phyloP scores from a whole-genome alignment of 2,329 filamentous ascomycete genomes.

The Penicillium sp. region DNA sequence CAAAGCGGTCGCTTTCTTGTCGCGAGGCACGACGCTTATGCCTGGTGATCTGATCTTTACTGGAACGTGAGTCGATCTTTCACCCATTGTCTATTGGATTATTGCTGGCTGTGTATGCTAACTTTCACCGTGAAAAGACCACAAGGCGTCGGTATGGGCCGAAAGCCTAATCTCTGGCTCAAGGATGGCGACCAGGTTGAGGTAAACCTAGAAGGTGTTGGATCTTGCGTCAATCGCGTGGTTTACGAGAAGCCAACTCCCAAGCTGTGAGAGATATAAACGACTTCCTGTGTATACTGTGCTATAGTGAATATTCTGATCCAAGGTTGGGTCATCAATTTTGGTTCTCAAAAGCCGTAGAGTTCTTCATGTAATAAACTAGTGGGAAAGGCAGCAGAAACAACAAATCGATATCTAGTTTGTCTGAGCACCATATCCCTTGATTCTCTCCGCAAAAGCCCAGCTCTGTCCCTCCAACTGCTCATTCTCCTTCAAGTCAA shows the following conservation, averaged over 20 bases:
- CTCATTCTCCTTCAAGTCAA: constrained; percentile 77
- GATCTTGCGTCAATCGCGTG: constrained; percentile 47
- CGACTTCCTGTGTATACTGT: background rate
- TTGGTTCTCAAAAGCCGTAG: constrained; percentile 5
- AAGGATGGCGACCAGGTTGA: constrained; percentile 66
- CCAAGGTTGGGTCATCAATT: constrained; percentile 27
- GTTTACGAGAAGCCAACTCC: constrained; percentile 39
- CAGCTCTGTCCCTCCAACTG: constrained; percentile 93
- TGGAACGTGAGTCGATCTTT: constrained; percentile 38
- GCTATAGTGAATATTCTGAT: constrained; percentile 1
- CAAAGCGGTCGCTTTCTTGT: constrained; percentile 44
- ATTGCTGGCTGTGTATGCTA: constrained; percentile 31
- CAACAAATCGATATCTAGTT: constrained; percentile 31
- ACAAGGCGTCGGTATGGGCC: constrained; percentile 65
- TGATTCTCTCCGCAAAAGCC: constrained; percentile 93
- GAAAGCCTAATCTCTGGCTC: constrained; percentile 61
- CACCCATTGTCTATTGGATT: background rate
- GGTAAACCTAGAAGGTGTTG: constrained; percentile 61
- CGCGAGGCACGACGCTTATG: constrained; percentile 39
- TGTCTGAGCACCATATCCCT: constrained; percentile 85
- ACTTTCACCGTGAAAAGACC: constrained; percentile 50
- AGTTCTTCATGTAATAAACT: constrained; percentile 7
- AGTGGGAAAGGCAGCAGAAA: background rate
- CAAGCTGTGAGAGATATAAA: constrained; percentile 28
- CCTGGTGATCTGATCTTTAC: constrained; percentile 42